Evolutionary conservation across 176 grass and related monocot species (phyloP), one percentile per base, ranked within the genome.

Genomic region (Coix lacrymajobi): DNA sequence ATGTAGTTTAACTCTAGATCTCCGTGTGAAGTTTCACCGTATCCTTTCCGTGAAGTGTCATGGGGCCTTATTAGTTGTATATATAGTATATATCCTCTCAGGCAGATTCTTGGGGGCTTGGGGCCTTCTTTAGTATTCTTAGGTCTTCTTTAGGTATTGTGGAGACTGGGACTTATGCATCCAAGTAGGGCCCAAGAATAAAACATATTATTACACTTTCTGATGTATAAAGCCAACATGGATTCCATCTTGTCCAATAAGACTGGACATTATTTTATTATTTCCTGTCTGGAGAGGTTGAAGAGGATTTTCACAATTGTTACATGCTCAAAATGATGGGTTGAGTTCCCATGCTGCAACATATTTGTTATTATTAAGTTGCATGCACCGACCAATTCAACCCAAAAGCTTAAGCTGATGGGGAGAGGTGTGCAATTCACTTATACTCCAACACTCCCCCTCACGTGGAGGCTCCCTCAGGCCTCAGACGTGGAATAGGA

Each of bases 1-100:
- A 62, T 13, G 25, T 70, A 41, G 51, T 69, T 76, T 62, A 69
- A 65, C 48, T 80, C 10, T 15, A 43, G 22, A 79, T 0, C 58
- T 49, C 40, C 66, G 6, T 71, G 68, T 82, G 41, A 34, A 37
- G 43, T 83, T 83, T 16, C 64, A 83, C 39, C 4, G 2, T 77
- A 44, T 72, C 54, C 12, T 85, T 48, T 48, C 39, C 2, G 28
- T 3, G 65, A 12, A 60, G 37, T 62, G 66, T 43, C 39, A 80
- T 69, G 19, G 49, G 51, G 19, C 6, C 29, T 38, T 16, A 33
- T 85, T 85, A 28, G n/a, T n/a, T n/a, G 20, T 69, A 41, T 46
- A 8, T 52, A 54, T 54, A 57, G 3, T 45, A 28, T 45, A 28
- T 62, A 64, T 77, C 24, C 25, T 61, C 45, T 39, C 5, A 66